Base-by-base conservation (phyloP, 1,139 yeast genomes). In the Yamadazyma oceani region DNA sequence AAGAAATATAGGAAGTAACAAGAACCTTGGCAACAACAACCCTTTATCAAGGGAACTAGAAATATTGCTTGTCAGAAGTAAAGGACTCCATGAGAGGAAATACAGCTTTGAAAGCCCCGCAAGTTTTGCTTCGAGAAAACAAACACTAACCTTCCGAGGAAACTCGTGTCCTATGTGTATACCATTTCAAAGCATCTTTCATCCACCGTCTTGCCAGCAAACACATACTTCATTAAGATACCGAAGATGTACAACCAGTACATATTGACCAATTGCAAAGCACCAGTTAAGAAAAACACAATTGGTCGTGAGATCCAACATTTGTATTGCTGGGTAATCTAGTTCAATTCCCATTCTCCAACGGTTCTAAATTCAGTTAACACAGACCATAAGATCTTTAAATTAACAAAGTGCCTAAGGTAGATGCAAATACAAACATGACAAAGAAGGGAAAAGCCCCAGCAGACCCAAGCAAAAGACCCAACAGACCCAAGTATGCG, bases 231-330 rank as follows among this genome's bases (percentile, higher is more conserved):
- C 58, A 71, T 79, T 36, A 84, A 70, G 51, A 92, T 85, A 60
- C 97, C 79, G 39, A 85, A 50, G 44, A 94, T 87, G 53, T 77
- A 78, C 44, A 90, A 72, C 98, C 98, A 92, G 66, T 86, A 92
- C 17, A 76, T 54, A 56, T 92, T 92, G 41, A 92, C 90, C 41
- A 87, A 55, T 59, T 92, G 98, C 48, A 92, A 74, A 1, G 94
- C 90, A 40, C 77, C 69, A 43, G 94, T 75, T 55, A 92, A 75
- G 15, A 66, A 62, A 55, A 92, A 90, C 2, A 92, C 90, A 57
- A 92, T 89, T 44, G 86, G 85, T 64, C 87, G 95, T 13, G 97
- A 85, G 48, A 94, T 86, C 83, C 87, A 88, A 66, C 97, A 92
- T 64, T 94, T 92, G 70, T 90, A 92, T 61, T 90, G 96, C 59